A percentile compares a stretch with the other conserved stretches of the same genome.
Evolutionary conservation across 495 filamentous ascomycete genomes (phyloP).

Genomic region (Penicillium dipodomyicola): DNA sequence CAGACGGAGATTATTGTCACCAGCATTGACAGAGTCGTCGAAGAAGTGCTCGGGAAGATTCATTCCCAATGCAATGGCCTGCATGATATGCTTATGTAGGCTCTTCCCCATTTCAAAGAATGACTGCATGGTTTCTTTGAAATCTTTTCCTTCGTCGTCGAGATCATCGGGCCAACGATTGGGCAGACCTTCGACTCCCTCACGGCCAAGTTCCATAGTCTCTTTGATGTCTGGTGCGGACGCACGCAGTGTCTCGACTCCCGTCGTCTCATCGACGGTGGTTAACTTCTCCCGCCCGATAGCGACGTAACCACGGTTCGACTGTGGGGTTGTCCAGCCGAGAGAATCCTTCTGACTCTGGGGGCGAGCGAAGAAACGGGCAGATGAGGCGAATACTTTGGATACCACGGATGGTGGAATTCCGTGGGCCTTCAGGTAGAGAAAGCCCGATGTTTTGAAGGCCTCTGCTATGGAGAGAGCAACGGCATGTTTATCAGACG

Average conservation of each 20-base stretch:
- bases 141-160: slow-evolving; percentile 60
- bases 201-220: slow-evolving; percentile 77
- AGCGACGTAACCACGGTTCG: slow-evolving; percentile 76
- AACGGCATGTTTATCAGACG: slow-evolving; percentile 59
- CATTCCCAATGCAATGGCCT: slow-evolving; percentile 82
- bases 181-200: slow-evolving; percentile 61
- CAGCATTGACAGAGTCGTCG: slow-evolving; percentile 66
- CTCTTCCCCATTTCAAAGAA: slow-evolving; percentile 73
- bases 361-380: slow-evolving; percentile 73
- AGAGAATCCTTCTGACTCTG: slow-evolving; percentile 65
- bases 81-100: slow-evolving; percentile 79
- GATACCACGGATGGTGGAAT: slow-evolving; percentile 61
- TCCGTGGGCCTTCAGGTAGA: slow-evolving; percentile 79
- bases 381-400: slow-evolving; percentile 67
- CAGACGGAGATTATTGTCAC: slow-evolving; percentile 85
- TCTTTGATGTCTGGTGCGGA: slow-evolving; percentile 77
- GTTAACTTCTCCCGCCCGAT: slow-evolving; percentile 77
- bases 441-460: slow-evolving; percentile 84
- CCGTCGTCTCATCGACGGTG: slow-evolving; percentile 52
- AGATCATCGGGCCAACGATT: slow-evolving; percentile 78
- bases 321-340: slow-evolving; percentile 66
- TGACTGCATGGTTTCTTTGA: slow-evolving; percentile 66
- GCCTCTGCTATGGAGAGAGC: slow-evolving; percentile 71
- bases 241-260: slow-evolving; percentile 57
- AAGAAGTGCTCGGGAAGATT: slow-evolving; percentile 72